These are phyloP conservation scores for Tardiomyces depauwii DNA, from an alignment of 1,139 yeast species.

Conservation along the genomic window DNA sequence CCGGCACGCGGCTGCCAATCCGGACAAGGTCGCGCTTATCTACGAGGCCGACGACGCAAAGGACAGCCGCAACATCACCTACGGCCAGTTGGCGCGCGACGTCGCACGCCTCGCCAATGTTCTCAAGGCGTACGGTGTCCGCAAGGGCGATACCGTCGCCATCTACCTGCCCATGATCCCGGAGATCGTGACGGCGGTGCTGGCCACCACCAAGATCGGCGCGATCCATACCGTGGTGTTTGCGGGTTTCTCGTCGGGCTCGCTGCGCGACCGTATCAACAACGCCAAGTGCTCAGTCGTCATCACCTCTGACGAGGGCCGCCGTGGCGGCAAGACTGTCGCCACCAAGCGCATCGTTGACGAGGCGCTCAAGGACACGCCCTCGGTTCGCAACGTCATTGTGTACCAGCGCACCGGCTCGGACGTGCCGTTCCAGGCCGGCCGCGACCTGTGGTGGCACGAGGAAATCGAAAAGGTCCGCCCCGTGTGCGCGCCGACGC, in stretches of 20 bases:
- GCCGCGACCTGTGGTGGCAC: conserved; percentile 93
- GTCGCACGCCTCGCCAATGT: conserved; percentile 87
- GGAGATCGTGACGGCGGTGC: conserved; percentile 87
- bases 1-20: conserved; percentile 81
- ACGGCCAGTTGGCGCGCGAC: conserved; percentile 74
- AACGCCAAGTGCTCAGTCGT: conserved; percentile 86
- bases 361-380: conserved; percentile 75
- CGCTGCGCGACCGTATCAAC: conserved; percentile 78
- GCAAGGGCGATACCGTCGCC: conserved; percentile 93
- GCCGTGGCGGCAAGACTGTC: conserved; percentile 90
- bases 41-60: conserved; percentile 92
- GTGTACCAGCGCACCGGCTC: conserved; percentile 83
- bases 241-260: conserved; percentile 95
- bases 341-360: conserved; percentile 90
- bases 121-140: conserved; percentile 74
- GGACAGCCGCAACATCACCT: conserved; percentile 61
- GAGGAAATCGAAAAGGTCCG: conserved; percentile 73
- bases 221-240: conserved; percentile 94
- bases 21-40: conserved; percentile 76
- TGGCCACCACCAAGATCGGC: conserved; percentile 91
- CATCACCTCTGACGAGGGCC: conserved; percentile 93
- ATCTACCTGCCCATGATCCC: conserved; percentile 96
- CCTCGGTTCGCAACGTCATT: conserved; percentile 69
- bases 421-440: conserved; percentile 56
- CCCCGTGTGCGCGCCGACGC: conserved; percentile 77